Base-by-base conservation (phyloP, 257 asterid species). In the Striga asiatica region DNA sequence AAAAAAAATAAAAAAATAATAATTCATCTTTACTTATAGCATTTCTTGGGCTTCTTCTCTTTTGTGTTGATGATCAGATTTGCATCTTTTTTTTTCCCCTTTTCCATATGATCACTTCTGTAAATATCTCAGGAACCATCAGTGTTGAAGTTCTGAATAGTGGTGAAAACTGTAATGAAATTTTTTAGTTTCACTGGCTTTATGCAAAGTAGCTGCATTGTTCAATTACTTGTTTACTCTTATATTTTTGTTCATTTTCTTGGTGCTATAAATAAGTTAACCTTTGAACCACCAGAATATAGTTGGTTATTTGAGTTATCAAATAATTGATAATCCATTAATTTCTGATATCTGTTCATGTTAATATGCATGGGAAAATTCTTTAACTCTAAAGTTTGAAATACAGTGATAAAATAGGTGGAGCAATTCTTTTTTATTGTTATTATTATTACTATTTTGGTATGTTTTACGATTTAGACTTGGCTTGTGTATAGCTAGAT, bases 161-260 rank as follows among this genome's bases (percentile, higher is more conserved):
- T 56, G 35, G 61, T 56, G 66, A 56, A n/a, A 68, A 61, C 12
- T 54, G 60, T 34, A 54, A 47, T 12, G 46, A 52, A n/a, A n/a
- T n/a, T n/a, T 35, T 7, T 37, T 10, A 3, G 17, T 14, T 43
- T 55, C 58, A 53, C 61, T 54, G 68, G 34, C 61, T 61, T 37
- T 16, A 43, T 47, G 64, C n/a, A 39, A 57, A 50, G 48, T 19
- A 46, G 27, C 59, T 50, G 48, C 42, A 31, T 38, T 43, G 7
- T 46, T 19, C 54, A 56, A 50, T 57, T 38, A 48, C 18, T 4
- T 62, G 23, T 55, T 37, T 9, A 32, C n/a, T n/a, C n/a, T n/a
- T n/a, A n/a, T n/a, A n/a, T n/a, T n/a, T n/a, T n/a, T n/a, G 10
- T 6, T 3, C 10, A 6, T 32, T 32, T 32, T 32, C 38, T 2